A percentile compares a stretch with the other conserved stretches of the same genome.
These are phyloP conservation scores for Claviceps arundinis DNA, from an alignment of 2,329 filamentous ascomycete species.

Conservation along the genomic window DNA sequence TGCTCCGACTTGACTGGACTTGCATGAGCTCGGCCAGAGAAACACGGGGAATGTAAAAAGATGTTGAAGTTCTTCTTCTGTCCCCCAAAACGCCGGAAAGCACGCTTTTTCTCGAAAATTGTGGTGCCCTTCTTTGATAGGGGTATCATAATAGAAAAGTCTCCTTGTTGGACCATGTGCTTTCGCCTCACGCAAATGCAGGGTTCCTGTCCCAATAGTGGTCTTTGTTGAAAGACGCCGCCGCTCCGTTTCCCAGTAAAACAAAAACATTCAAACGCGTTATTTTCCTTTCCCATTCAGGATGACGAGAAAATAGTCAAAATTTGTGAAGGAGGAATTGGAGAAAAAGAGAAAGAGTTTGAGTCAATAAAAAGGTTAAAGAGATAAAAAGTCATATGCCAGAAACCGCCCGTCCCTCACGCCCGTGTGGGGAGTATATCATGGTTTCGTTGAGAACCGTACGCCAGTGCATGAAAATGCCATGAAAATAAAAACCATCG, in stretches of 20 bases:
- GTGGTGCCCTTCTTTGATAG: constrained; percentile 21
- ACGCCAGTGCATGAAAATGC: constrained; percentile 26
- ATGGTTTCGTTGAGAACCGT: constrained; percentile 35
- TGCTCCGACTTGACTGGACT: constrained; percentile 13
- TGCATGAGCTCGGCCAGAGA: constrained; percentile 28
- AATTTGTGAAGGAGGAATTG: constrained; percentile 5
- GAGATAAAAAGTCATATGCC: constrained; percentile 15
- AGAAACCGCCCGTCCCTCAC: constrained; percentile 22
- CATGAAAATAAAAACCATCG: constrained; percentile 24
- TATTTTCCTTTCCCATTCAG: neutral
- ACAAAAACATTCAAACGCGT: constrained; percentile 9
- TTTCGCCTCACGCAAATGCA: constrained; percentile 25
- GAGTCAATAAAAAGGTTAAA: constrained; percentile 1
- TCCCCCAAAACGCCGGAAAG: constrained; percentile 25
- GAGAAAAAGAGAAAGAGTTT: constrained; percentile 7
- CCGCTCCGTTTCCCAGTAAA: constrained; percentile 22
- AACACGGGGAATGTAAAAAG: constrained; percentile 26
- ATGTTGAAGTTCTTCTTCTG: constrained; percentile 36
- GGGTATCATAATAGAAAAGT: constrained; percentile 28
- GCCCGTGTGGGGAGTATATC: constrained; percentile 17
- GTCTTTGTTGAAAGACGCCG: constrained; percentile 37
- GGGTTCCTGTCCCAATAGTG: constrained; percentile 17
- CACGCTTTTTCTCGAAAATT: constrained; percentile 18
- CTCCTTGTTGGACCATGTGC: constrained; percentile 15
- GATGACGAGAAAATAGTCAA: constrained; percentile 10